Percentiles rank a stretch among this genome's conserved stretches.
Evolutionary conservation across 164 flowering plant species (phyloP).

Genomic region (Tinospora cordifolia): DNA sequence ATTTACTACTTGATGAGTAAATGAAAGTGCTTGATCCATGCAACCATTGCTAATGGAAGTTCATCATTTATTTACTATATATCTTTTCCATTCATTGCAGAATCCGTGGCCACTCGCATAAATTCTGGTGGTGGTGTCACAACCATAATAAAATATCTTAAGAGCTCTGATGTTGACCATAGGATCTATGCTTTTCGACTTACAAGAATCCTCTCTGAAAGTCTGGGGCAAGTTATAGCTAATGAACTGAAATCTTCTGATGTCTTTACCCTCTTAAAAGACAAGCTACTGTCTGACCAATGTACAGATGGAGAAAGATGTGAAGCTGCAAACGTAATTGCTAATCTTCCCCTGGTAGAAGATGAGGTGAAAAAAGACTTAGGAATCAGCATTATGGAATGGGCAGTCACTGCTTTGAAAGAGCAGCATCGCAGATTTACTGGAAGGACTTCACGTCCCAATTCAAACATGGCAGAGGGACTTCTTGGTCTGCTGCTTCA

Average conservation of each 20-base stretch:
- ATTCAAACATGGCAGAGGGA: constrained; percentile 40
- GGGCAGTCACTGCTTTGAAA: constrained; percentile 34
- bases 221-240: constrained; percentile 32
- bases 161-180: constrained; percentile 34
- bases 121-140: constrained; percentile 36
- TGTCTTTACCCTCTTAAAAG: constrained; percentile 32
- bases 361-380: constrained; percentile 39
- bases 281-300: constrained; percentile 28
- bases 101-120: constrained; percentile 35
- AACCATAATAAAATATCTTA: constrained; percentile 31
- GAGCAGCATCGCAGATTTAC: constrained; percentile 18
- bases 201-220: constrained; percentile 36
- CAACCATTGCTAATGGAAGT: background rate
- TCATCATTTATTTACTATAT: constrained; percentile 5
- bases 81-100: constrained; percentile 27
- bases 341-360: constrained; percentile 41
- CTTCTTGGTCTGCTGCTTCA: constrained; percentile 52
- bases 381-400: constrained; percentile 31
- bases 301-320: constrained; percentile 33
- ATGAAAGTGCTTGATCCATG: background rate
- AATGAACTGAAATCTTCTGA: constrained; percentile 27
- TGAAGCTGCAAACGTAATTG: constrained; percentile 48
- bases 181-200: constrained; percentile 39
- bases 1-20: background rate
- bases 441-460: constrained; percentile 21